These are phyloP conservation scores for Wickerhamiella sergipiensis DNA, from an alignment of 805 yeast genomes.

Conservation along the genomic window DNA sequence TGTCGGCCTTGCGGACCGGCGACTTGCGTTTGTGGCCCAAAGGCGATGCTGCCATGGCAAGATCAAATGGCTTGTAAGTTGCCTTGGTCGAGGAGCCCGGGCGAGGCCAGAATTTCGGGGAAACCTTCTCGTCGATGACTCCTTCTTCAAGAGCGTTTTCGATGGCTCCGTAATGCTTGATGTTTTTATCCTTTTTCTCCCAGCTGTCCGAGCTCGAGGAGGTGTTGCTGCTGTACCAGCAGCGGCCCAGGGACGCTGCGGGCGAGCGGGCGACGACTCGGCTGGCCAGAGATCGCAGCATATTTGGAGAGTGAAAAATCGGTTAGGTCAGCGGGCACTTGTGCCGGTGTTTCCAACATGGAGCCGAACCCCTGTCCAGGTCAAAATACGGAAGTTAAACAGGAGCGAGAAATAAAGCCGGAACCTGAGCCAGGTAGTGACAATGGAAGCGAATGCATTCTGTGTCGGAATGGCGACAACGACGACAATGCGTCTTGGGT, in stretches of 20 bases:
- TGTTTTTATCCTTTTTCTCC: neutral
- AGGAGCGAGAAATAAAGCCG: no score
- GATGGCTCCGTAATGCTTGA: neutral
- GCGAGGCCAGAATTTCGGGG: neutral
- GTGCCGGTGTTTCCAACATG: no score
- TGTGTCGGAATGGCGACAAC: slow-evolving; percentile 1
- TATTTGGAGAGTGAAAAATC: neutral
- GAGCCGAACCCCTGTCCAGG: no score
- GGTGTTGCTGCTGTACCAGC: neutral
- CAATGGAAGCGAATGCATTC: neutral
- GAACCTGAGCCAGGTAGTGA: no score
- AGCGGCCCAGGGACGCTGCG: neutral
- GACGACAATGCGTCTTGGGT: slow-evolving; percentile 31
- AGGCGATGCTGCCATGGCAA: neutral
- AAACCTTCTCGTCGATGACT: neutral
- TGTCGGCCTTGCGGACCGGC: slow-evolving; percentile 7
- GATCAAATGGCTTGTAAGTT: neutral
- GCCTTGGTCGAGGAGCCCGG: neutral
- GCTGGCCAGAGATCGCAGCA: neutral
- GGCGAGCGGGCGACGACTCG: no score
- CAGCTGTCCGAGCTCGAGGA: neutral
- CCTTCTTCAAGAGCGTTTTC: neutral
- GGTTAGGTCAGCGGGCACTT: neutral
- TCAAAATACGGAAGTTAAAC: no score
- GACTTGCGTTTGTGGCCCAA: neutral